phyloP scores from a whole-genome alignment of 192 early-diverging fungal genomes.

The Coemansia sp. region DNA sequence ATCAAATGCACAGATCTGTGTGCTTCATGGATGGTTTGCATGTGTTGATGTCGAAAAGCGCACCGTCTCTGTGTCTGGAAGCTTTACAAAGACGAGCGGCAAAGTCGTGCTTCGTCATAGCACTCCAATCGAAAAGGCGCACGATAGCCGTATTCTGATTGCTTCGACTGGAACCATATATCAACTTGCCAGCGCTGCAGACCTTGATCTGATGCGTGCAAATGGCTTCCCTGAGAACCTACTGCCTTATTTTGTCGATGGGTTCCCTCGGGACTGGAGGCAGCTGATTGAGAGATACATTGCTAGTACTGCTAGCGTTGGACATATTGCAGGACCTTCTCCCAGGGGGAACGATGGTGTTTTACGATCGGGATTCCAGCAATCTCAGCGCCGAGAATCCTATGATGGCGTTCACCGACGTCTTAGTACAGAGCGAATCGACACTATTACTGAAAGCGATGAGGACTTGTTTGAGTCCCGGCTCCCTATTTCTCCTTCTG shows the following conservation, averaged over 20 bases:
- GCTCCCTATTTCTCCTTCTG: neutral
- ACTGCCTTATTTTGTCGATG: slow-evolving; percentile 22
- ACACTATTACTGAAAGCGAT: slow-evolving; percentile 3
- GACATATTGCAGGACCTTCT: neutral
- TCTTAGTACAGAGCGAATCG: slow-evolving; percentile 2
- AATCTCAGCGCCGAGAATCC: slow-evolving; percentile 8
- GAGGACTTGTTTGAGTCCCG: slow-evolving; percentile 2
- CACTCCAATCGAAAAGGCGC: slow-evolving; percentile 21
- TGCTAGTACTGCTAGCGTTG: neutral
- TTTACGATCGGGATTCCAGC: neutral
- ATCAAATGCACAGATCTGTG: slow-evolving; percentile 5
- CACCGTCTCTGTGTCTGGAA: slow-evolving; percentile 28
- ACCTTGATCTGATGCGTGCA: slow-evolving; percentile 30
- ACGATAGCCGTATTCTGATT: slow-evolving; percentile 16
- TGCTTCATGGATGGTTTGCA: slow-evolving; percentile 26
- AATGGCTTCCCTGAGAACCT: slow-evolving; percentile 39
- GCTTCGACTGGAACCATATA: slow-evolving; percentile 27
- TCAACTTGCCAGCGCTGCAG: slow-evolving; percentile 23
- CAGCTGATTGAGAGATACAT: slow-evolving; percentile 22
- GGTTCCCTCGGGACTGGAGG: slow-evolving; percentile 38
- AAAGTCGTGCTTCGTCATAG: slow-evolving; percentile 26
- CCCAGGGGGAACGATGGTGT: slow-evolving; percentile 12
- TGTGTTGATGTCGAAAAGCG: slow-evolving; percentile 19
- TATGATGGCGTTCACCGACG: slow-evolving; percentile 1
- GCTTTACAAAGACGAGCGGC: slow-evolving; percentile 25